Percentiles rank a stretch among this genome's conserved stretches.
Evolutionary conservation across 176 grass and related monocot genomes (phyloP).

Genomic region (Thalia dealbata): DNA sequence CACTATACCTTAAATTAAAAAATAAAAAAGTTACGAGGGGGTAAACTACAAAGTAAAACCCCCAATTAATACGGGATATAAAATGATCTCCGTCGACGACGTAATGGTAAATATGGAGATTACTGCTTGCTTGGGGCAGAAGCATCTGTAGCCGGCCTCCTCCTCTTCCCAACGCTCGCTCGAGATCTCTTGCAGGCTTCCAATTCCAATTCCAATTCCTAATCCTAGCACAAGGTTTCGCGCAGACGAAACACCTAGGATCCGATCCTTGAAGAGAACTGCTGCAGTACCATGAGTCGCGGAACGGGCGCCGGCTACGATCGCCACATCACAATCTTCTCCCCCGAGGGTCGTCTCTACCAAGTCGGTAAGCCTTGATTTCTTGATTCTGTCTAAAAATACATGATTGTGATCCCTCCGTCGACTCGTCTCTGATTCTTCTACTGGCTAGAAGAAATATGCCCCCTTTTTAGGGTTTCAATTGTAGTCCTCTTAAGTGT

Average conservation of each 20-base stretch:
- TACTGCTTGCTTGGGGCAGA: too few species aligned
- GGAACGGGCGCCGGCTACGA: slow-evolving; percentile 76
- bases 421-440: too few species aligned
- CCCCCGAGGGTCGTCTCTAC: slow-evolving; percentile 88
- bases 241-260: background rate
- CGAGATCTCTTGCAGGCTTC: background rate
- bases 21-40: too few species aligned
- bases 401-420: background rate
- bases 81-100: too few species aligned
- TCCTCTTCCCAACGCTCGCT: too few species aligned
- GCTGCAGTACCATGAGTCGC: slow-evolving; percentile 8
- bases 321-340: slow-evolving; percentile 99
- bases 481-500: background rate
- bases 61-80: too few species aligned
- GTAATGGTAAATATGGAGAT: too few species aligned
- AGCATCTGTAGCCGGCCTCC: too few species aligned
- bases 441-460: background rate
- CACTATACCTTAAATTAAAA: too few species aligned
- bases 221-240: background rate
- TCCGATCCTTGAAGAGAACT: background rate
- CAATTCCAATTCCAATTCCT: background rate
- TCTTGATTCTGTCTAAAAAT: background rate
- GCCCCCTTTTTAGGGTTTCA: background rate
- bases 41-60: too few species aligned
- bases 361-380: slow-evolving; percentile 61